These are phyloP conservation scores for Pyricularia pennisetigena DNA, from an alignment of 2,329 filamentous ascomycete genomes.

Conservation along the genomic window DNA sequence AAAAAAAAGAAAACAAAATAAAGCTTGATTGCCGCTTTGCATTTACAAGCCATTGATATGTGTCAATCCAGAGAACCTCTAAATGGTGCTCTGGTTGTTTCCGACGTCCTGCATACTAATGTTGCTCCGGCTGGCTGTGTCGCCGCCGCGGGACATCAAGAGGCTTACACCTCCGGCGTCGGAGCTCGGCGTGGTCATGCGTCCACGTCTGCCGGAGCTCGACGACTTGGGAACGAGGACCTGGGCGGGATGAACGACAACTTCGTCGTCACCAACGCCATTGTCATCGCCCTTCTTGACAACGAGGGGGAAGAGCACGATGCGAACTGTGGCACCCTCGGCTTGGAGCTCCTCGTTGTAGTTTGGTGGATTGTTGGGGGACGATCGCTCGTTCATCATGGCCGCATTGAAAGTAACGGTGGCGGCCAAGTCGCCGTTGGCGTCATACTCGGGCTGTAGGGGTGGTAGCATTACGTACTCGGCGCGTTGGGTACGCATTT, in stretches of 20 bases:
- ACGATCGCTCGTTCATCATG: conserved; percentile 85
- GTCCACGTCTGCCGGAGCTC: conserved; percentile 7
- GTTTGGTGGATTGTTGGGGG: conserved; percentile 19
- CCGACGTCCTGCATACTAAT: conserved; percentile 21
- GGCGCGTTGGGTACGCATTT: conserved; percentile 94
- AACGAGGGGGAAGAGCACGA: conserved; percentile 92
- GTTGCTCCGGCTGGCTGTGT: conserved; percentile 21
- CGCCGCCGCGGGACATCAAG: conserved; percentile 16
- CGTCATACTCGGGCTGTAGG: conserved; percentile 88
- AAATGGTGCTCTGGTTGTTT: background rate
- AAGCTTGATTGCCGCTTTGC: background rate
- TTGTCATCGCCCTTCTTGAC: conserved; percentile 90
- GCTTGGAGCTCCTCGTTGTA: conserved; percentile 75
- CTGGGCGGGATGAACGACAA: conserved; percentile 90
- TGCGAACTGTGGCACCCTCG: conserved; percentile 68
- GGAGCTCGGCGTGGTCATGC: conserved; percentile 36
- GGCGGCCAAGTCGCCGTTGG: conserved; percentile 77
- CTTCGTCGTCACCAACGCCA: conserved; percentile 85
- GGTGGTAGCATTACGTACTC: conserved; percentile 99
- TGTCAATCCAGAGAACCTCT: background rate
- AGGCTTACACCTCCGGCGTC: conserved; percentile 35
- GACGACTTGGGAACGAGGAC: conserved; percentile 63
- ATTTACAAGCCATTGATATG: background rate
- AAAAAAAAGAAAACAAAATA: background rate
- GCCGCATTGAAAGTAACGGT: conserved; percentile 87